phyloP scores from a whole-genome alignment of 2,329 filamentous ascomycete genomes.

The Pseudopyricularia javanii region DNA sequence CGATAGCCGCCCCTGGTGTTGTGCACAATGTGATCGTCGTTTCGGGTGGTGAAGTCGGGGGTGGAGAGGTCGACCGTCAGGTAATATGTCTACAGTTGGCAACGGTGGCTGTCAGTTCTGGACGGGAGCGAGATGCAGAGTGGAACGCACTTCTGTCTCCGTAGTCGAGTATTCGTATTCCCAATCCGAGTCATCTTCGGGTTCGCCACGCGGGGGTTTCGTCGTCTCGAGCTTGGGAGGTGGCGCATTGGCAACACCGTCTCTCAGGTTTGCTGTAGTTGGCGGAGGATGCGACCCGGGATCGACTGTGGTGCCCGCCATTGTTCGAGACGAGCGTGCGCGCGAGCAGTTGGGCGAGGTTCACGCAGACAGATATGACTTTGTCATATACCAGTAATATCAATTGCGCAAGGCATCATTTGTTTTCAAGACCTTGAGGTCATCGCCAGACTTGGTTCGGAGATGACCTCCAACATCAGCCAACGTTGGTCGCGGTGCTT shows the following conservation, averaged over 20 bases:
- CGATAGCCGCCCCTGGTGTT: conserved; percentile 32
- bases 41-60: conserved; percentile 37
- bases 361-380: too few species aligned
- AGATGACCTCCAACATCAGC: too few species aligned
- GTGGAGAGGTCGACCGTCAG: conserved; percentile 51
- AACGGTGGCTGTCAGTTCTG: neutral
- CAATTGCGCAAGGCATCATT: too few species aligned
- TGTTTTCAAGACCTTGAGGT: too few species aligned
- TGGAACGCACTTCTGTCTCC: conserved; percentile 41
- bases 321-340: neutral
- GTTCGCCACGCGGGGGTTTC: neutral
- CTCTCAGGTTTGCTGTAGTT: neutral
- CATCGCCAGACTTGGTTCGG: too few species aligned
- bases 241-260: neutral
- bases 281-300: neutral
- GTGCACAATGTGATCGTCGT: conserved; percentile 23
- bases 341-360: neutral
- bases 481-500: too few species aligned
- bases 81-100: conserved; percentile 42
- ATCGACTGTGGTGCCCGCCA: neutral
- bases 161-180: conserved; percentile 56
- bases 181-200: conserved; percentile 33
- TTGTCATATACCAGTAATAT: too few species aligned
- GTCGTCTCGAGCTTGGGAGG: neutral
- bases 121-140: neutral